phyloP scores from a whole-genome alignment of 352 stramenopile species.

The Phytophthora vignae region DNA sequence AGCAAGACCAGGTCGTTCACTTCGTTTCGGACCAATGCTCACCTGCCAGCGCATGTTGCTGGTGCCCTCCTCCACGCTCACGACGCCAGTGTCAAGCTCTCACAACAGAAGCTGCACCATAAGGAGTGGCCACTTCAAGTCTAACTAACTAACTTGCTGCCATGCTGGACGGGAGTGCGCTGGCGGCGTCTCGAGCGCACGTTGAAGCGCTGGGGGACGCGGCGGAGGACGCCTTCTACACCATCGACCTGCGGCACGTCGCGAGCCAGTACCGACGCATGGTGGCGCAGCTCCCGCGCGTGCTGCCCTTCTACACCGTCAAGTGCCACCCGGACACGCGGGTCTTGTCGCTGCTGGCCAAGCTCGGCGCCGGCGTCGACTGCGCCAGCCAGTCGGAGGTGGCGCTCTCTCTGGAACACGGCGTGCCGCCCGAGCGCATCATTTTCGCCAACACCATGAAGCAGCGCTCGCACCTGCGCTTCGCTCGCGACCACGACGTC shows the following conservation, averaged over 20 bases:
- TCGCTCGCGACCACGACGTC: conserved; percentile 65
- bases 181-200: conserved; percentile 33
- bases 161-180: conserved; percentile 13
- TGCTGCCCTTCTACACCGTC: conserved; percentile 90
- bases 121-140: conserved; percentile 1
- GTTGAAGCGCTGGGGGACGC: conserved; percentile 33
- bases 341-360: conserved; percentile 55
- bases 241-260: conserved; percentile 60
- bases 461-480: conserved; percentile 70
- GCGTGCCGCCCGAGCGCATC: conserved; percentile 65
- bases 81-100: neutral
- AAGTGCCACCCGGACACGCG: conserved; percentile 90
- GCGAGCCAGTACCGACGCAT: conserved; percentile 59
- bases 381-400: conserved; percentile 89
- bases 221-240: conserved; percentile 73
- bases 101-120: conserved; percentile 17
- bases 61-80: neutral
- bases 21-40: conserved; percentile 30
- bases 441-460: conserved; percentile 94
- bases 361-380: conserved; percentile 80
- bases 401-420: conserved; percentile 63
- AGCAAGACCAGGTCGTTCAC: conserved; percentile 20
- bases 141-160: conserved; percentile 8
- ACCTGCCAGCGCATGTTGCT: conserved; percentile 23
- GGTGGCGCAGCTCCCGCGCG: conserved; percentile 53